Evolutionary conservation across 441 rosid species (phyloP).

Genomic region (Breynia disticha): DNA sequence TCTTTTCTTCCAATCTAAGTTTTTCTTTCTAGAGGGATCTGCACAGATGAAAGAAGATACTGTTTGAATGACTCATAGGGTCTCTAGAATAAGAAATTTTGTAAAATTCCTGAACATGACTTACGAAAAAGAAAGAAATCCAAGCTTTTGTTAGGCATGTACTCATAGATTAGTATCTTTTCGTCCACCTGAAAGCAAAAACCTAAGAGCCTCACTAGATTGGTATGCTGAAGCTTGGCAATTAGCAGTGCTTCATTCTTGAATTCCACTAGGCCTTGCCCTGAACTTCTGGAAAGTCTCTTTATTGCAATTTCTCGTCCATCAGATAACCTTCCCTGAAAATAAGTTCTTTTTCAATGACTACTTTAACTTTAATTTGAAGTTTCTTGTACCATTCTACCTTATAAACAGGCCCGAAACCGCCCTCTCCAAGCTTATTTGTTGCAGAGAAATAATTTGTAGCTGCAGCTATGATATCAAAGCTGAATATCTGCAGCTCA

Average conservation of each 20-base stretch:
- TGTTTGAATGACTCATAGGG: background rate
- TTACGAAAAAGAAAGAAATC: constrained; percentile 7
- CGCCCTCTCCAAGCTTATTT: constrained; percentile 3
- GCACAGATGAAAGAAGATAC: background rate
- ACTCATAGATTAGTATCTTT: constrained; percentile 5
- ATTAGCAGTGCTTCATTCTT: constrained; percentile 1
- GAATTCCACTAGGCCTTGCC: constrained; percentile 1
- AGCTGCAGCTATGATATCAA: background rate
- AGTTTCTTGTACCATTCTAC: background rate
- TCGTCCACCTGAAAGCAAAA: constrained; percentile 4
- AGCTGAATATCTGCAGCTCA: constrained; percentile 1
- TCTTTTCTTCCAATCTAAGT: constrained; percentile 6
- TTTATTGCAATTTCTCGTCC: constrained; percentile 1
- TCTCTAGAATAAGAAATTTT: background rate
- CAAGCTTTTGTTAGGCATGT: constrained; percentile 6
- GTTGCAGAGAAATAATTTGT: background rate
- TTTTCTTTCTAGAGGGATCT: constrained; percentile 1
- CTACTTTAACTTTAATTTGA: background rate
- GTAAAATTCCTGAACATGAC: background rate
- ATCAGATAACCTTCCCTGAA: background rate
- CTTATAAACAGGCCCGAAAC: constrained; percentile 5
- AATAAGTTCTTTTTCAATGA: background rate
- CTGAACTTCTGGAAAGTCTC: background rate
- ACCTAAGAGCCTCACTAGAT: constrained; percentile 5
- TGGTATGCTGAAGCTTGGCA: constrained; percentile 1